A percentile compares a stretch with the other conserved stretches of the same genome.
These are phyloP conservation scores for Geotrichum aggregatum DNA, from an alignment of 1,139 yeast species.

Conservation along the genomic window DNA sequence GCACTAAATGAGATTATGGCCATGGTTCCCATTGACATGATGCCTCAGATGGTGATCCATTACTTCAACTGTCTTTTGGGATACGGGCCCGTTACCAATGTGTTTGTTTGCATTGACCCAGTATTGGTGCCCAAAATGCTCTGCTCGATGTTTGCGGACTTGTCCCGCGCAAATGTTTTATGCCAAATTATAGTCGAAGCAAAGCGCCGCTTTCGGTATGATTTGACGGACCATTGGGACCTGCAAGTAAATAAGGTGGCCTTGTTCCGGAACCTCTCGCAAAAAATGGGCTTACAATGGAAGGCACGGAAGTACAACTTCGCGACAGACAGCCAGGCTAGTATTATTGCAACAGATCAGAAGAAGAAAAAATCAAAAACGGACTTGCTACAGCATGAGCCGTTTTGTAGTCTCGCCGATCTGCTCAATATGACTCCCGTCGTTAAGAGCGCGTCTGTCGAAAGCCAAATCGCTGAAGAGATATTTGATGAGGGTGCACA, in stretches of 20 bases:
- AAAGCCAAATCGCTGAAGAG: constrained; percentile 68
- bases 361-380: neutral
- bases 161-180: too few species aligned
- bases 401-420: constrained; percentile 47
- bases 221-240: constrained; percentile 51
- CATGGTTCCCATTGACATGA: constrained; percentile 51
- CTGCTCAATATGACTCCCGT: constrained; percentile 66
- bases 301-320: constrained; percentile 46
- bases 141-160: constrained; percentile 40
- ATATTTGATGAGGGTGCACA: constrained; percentile 53
- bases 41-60: constrained; percentile 60
- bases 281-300: constrained; percentile 87
- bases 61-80: constrained; percentile 65
- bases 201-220: constrained; percentile 51
- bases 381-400: neutral
- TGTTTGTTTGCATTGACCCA: neutral
- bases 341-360: constrained; percentile 28
- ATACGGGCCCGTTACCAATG: neutral
- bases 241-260: constrained; percentile 31
- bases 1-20: constrained; percentile 52
- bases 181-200: constrained; percentile 5
- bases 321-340: constrained; percentile 36
- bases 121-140: constrained; percentile 37
- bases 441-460: constrained; percentile 64
- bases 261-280: constrained; percentile 69